A percentile compares a stretch with the other conserved stretches of the same genome.
These are phyloP conservation scores for Rhododendron ovatum DNA, from an alignment of 148 eudicot species.

Conservation along the genomic window DNA sequence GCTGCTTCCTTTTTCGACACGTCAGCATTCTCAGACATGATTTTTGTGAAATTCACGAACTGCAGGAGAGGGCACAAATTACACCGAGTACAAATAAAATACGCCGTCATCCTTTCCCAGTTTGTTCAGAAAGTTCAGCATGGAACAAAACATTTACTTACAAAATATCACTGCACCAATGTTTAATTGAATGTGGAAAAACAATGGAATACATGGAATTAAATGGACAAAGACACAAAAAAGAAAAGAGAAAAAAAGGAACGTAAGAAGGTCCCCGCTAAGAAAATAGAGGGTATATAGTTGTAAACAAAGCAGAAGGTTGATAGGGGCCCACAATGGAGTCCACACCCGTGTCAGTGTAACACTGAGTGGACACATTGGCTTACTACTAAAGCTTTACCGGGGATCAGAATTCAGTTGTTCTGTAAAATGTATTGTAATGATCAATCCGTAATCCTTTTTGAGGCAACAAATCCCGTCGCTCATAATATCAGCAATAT, in stretches of 20 bases:
- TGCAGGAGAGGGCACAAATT: constrained; percentile 22
- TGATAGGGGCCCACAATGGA: neutral
- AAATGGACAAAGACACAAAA: neutral
- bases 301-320: neutral
- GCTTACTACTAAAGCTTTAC: neutral
- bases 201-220: neutral
- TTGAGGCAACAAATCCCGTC: neutral
- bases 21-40: constrained; percentile 56
- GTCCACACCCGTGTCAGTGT: neutral
- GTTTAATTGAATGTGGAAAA: neutral
- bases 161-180: neutral
- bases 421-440: neutral
- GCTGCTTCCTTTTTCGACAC: constrained; percentile 62
- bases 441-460: neutral
- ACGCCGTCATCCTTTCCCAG: neutral
- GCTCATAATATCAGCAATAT: neutral
- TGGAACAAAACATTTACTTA: neutral
- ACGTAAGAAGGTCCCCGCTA: neutral
- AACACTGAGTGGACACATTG: neutral
- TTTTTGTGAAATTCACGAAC: constrained; percentile 79
- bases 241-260: neutral
- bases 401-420: neutral
- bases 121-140: neutral
- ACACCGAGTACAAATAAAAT: neutral
- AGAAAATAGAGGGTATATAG: neutral